Evolutionary conservation across 2,329 filamentous ascomycete genomes (phyloP).

Genomic region (Penicillium concentricum): DNA sequence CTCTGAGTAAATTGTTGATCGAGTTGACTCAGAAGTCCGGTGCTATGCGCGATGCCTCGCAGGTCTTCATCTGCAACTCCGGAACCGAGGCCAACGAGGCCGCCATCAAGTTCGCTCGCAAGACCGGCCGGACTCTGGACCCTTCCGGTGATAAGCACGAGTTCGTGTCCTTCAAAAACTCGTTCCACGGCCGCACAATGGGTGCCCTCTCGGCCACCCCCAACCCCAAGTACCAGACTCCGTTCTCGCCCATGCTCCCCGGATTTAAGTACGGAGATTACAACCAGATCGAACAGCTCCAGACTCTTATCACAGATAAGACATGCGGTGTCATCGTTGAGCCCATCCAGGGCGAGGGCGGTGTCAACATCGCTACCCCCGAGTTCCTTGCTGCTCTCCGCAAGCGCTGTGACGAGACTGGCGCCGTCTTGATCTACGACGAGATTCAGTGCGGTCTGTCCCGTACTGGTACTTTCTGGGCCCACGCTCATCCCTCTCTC

Average conservation of each 20-base stretch:
- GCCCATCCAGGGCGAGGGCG: slow-evolving; percentile 96
- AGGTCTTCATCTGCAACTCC: slow-evolving; percentile 93
- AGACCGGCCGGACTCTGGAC: slow-evolving; percentile 75
- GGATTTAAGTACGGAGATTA: slow-evolving; percentile 84
- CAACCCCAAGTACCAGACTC: slow-evolving; percentile 95
- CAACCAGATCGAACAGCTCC: slow-evolving; percentile 74
- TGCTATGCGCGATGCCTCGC: slow-evolving; percentile 74
- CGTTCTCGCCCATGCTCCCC: slow-evolving; percentile 92
- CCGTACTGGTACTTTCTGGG: slow-evolving; percentile 87
- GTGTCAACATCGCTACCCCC: slow-evolving; percentile 77
- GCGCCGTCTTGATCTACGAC: slow-evolving; percentile 87
- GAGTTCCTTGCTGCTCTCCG: slow-evolving; percentile 86
- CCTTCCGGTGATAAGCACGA: slow-evolving; percentile 73
- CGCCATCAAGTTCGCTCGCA: slow-evolving; percentile 93
- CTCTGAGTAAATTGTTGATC: slow-evolving; percentile 80
- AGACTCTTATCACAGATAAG: slow-evolving; percentile 72
- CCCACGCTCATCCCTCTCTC: slow-evolving; percentile 70
- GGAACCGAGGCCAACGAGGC: slow-evolving; percentile 97
- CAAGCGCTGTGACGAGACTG: slow-evolving; percentile 78
- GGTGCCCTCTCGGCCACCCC: slow-evolving; percentile 92
- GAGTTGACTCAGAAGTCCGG: slow-evolving; percentile 76
- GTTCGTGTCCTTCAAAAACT: slow-evolving; percentile 84
- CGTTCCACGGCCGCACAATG: slow-evolving; percentile 97
- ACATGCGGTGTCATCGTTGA: slow-evolving; percentile 96
- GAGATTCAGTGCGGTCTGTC: slow-evolving; percentile 95